phyloP scores from a whole-genome alignment of 2,329 filamentous ascomycete genomes.

The Macrophomina tecta region DNA sequence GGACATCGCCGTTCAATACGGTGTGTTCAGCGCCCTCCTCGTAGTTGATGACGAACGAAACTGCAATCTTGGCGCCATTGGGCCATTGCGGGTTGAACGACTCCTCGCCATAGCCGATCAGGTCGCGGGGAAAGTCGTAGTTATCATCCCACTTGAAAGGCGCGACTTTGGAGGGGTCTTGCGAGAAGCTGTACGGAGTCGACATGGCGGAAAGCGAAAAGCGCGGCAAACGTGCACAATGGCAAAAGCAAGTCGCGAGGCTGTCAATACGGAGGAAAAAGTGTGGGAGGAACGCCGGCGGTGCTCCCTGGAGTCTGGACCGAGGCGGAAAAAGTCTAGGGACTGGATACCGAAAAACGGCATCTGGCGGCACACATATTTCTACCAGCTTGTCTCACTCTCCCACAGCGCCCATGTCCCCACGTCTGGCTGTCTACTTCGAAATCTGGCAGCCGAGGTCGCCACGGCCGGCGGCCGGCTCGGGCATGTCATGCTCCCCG shows the following conservation, averaged over 20 bases:
- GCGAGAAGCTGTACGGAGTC: slow-evolving; percentile 17
- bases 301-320: neutral
- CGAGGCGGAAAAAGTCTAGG: neutral
- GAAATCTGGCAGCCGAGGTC: neutral
- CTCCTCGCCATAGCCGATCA: slow-evolving; percentile 54
- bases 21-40: slow-evolving; percentile 45
- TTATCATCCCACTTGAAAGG: slow-evolving; percentile 37
- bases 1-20: slow-evolving; percentile 41
- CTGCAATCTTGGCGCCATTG: slow-evolving; percentile 44
- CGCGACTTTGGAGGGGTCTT: slow-evolving; percentile 31
- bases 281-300: neutral
- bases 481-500: neutral
- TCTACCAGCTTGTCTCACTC: slow-evolving; percentile 12
- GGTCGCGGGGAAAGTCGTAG: slow-evolving; percentile 41
- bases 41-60: slow-evolving; percentile 49
- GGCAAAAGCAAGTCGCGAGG: neutral
- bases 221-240: neutral
- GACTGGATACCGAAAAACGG: slow-evolving; percentile 3
- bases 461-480: neutral
- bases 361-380: slow-evolving; percentile 11
- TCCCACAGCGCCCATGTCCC: neutral
- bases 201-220: neutral
- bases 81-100: slow-evolving; percentile 46
- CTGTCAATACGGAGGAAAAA: neutral
- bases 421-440: neutral